Evolutionary conservation across 495 filamentous ascomycete species (phyloP).

Genomic region (Aspergillus asperescens): DNA sequence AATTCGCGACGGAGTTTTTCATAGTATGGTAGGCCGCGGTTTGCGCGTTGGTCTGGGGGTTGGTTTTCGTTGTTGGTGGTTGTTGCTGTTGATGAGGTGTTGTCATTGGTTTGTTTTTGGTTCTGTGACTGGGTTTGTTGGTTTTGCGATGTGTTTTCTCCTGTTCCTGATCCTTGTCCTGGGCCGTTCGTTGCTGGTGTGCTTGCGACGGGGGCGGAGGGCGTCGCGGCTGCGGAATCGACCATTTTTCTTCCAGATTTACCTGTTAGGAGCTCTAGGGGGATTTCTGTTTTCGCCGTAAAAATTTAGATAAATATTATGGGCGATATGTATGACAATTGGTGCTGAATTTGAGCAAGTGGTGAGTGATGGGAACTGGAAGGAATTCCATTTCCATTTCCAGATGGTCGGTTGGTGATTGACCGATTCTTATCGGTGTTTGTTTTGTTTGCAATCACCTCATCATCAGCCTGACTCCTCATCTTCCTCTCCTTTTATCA

Average conservation of each 20-base stretch:
- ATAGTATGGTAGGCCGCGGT: slow-evolving; percentile 60
- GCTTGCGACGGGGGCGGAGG: slow-evolving; percentile 5
- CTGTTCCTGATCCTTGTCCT: background rate
- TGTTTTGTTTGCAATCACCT: slow-evolving; percentile 38
- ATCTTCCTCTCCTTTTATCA: background rate
- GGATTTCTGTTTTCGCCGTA: background rate
- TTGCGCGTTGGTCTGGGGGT: slow-evolving; percentile 15
- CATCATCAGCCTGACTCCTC: slow-evolving; percentile 1
- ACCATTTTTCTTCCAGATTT: slow-evolving; percentile 17
- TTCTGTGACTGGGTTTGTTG: background rate
- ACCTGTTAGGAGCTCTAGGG: background rate
- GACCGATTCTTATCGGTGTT: slow-evolving; percentile 34
- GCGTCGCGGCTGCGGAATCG: slow-evolving; percentile 28
- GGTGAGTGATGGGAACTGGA: background rate
- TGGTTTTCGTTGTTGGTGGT: slow-evolving; percentile 5
- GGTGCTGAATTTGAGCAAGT: background rate
- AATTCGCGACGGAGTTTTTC: slow-evolving; percentile 67
- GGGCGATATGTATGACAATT: background rate
- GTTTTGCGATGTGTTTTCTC: background rate
- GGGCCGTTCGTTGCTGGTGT: background rate
- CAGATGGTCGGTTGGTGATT: background rate
- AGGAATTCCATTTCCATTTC: background rate
- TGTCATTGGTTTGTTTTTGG: slow-evolving; percentile 5
- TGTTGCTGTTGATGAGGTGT: background rate
- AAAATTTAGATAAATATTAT: background rate